Evolutionary conservation across 768 basidiomycete genomes (phyloP), one percentile per base, ranked within the genome.

Genomic region (Filobasidium floriforme): DNA sequence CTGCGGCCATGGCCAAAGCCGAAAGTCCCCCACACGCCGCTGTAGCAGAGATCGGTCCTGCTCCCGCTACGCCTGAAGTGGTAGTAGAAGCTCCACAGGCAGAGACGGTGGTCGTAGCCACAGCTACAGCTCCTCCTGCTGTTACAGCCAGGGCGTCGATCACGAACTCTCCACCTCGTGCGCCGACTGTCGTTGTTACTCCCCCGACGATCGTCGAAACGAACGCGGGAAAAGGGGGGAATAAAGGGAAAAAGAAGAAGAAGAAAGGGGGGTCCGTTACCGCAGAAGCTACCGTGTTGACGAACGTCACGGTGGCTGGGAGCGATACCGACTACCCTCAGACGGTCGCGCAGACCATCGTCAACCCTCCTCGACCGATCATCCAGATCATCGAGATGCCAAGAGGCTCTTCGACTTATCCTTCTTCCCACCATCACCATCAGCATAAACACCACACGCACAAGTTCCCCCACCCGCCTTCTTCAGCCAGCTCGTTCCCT

Each of bases 361-460:
- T 28, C 26, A 19, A 15, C 19, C 54, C 54, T 32, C 24, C 22
- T 19, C 54, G 54, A 57, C 54, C 54, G 54, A 32, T 57, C 54
- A 57, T 57, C 54, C 54, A 57, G 26, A 26, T 57, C 7, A 24
- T 57, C 26, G 18, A 57, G 54, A 57, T 49, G 46, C 46, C 46
- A 22, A 37, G 32, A 12, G 19, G 46, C 12, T 51, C 46, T 51
- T 28, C 54, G 18, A 15, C 54, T 5, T 15, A 15, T 6, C 54
- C 24, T 26, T 57, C 54, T 15, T 49, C 46, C 22, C 46, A 49
- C 22, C 46, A 22, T 5, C 15, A 49, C 15, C 18, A 15, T 26
- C 22, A 28, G 4, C 15, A 28, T 57, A 6, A 32, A 24, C 29
- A 24, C 24, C 54, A 57, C 15, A 57, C 54, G 22, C 22, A 57